A percentile compares a stretch with the other conserved stretches of the same genome.
phyloP scores from a whole-genome alignment of 306 rosid species.

The Myrica gale region DNA sequence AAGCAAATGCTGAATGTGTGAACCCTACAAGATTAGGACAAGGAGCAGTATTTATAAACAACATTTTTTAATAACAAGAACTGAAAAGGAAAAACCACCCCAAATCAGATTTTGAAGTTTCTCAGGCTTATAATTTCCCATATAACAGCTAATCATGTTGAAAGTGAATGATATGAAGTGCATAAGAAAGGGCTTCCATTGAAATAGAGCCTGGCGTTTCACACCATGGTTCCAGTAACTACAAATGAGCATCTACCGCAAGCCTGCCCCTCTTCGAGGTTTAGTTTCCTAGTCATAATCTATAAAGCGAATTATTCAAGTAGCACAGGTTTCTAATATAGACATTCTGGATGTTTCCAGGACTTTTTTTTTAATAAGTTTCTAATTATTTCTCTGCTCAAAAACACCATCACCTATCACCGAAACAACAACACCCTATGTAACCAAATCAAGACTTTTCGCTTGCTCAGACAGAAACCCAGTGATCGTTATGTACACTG shows the following conservation, averaged over 20 bases:
- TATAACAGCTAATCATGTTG: not conserved
- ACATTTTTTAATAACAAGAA: not conserved
- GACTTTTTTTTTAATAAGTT: not conserved
- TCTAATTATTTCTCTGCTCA: not conserved
- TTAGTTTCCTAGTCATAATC: too few species aligned
- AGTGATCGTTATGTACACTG: not conserved
- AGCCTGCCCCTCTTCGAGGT: too few species aligned
- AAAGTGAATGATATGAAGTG: too few species aligned
- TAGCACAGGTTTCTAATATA: too few species aligned
- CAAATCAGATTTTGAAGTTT: not conserved
- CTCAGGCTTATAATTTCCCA: not conserved
- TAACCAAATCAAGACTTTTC: not conserved
- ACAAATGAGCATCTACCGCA: too few species aligned
- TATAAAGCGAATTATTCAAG: too few species aligned
- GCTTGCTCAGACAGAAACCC: too few species aligned
- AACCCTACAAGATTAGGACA: conserved; percentile 42
- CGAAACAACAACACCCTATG: not conserved
- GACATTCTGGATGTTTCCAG: too few species aligned
- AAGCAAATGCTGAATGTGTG: conserved; percentile 67
- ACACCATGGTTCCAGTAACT: too few species aligned
- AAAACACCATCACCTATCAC: not conserved
- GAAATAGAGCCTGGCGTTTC: too few species aligned
- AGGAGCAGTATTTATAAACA: not conserved
- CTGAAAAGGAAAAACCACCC: not conserved
- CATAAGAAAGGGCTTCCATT: too few species aligned